Evolutionary conservation across 1,284 basidiomycete species (phyloP), one percentile per base, ranked within the genome.

Genomic region (Pseudozyma pruni): DNA sequence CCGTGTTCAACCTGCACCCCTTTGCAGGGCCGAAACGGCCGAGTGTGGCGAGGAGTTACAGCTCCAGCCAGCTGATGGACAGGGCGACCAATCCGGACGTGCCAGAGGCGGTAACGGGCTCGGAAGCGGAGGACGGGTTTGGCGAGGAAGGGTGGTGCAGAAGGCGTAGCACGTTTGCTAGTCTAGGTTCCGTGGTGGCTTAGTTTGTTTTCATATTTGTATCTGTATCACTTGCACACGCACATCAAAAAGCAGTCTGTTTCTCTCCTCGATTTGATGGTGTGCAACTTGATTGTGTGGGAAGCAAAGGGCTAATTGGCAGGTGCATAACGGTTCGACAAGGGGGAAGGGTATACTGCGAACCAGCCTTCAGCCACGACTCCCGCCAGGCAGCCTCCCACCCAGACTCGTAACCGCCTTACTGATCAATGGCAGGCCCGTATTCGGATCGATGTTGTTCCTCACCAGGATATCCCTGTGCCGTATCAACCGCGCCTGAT

Each of bases 391-490:
- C n/a, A n/a, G n/a, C 4, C 49, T 40, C 1, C 52, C 56, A 22
- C 68, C 68, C 19, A 75, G 55, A 34, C 62, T 66, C 0, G 79
- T 81, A 19, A 81, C 61, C 14, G 77, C 78, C 55, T 81, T 81
- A 4, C 57, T 27, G 42, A 81, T 79, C 20, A 81, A 43, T 4
- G 78, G 78, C 44, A 81, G 42, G 0, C 80, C 80, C 14, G 79
- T 81, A 3, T 53, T 57, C 0, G 80, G 80, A 46, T 81, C 80
- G 41, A 81, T 71, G 41, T 76, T 76, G 49, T 81, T 70, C 32
- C 51, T 38, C 8, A 45, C 43, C 22, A 81, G 42, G 25, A 74
- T 55, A 45, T 70, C 60, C 33, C 75, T 60, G 29, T 81, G 79
- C 19, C 76, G 46, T n/a, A 75, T 74, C 23, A 81, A 48, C 11